phyloP scores from a whole-genome alignment of 1,139 yeast genomes.

The Taphrina flavorubra region DNA sequence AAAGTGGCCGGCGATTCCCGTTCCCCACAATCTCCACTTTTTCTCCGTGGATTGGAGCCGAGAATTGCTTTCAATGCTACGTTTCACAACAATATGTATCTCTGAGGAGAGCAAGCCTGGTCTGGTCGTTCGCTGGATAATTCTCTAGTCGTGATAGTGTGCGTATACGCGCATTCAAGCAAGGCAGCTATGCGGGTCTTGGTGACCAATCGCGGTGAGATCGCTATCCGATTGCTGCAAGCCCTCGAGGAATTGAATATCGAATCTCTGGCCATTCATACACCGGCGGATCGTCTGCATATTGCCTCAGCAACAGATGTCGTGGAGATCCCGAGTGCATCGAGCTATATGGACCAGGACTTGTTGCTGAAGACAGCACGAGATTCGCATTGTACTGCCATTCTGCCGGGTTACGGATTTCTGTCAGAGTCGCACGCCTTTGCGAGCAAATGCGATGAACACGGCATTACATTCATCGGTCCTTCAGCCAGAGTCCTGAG shows the following conservation, averaged over 20 bases:
- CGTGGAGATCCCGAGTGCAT: constrained; percentile 72
- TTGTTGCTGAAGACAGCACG: constrained; percentile 86
- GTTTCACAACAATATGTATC: too few species aligned
- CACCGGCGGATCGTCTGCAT: constrained; percentile 92
- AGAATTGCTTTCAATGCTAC: neutral
- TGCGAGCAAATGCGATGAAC: constrained; percentile 80
- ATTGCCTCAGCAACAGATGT: constrained; percentile 92
- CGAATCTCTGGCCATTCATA: constrained; percentile 96
- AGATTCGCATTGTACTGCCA: constrained; percentile 82
- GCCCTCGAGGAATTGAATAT: constrained; percentile 91
- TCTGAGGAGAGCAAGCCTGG: too few species aligned
- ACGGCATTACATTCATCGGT: constrained; percentile 90
- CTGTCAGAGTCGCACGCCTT: constrained; percentile 95
- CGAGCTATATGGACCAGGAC: constrained; percentile 83
- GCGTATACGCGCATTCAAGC: neutral
- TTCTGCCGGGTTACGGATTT: constrained; percentile 97
- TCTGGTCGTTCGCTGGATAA: too few species aligned
- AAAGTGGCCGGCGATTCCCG: too few species aligned
- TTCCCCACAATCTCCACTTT: constrained; percentile 15
- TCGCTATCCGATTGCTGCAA: constrained; percentile 89
- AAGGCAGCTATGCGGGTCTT: constrained; percentile 57
- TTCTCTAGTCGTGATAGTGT: too few species aligned
- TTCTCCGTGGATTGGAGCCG: neutral
- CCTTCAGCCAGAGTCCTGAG: constrained; percentile 66
- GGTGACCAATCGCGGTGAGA: constrained; percentile 97